Percentiles rank a stretch among this genome's conserved stretches.
Conservation (phyloP, 352 stramenopile species). For the Phytophthora fragariae region DNA sequence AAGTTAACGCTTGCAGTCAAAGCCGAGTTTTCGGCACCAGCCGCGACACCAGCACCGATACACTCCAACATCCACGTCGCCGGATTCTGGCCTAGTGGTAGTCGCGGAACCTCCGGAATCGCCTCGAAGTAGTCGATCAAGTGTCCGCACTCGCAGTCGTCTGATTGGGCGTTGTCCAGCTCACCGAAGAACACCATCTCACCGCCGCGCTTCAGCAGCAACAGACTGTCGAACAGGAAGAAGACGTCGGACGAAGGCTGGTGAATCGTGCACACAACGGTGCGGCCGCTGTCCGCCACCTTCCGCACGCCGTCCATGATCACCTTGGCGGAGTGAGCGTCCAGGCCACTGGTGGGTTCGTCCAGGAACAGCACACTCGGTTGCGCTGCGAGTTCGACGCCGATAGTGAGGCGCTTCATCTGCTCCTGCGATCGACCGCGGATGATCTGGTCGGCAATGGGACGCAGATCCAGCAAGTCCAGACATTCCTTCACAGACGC, state of each 20-base stretch:
- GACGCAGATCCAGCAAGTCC: too few species aligned
- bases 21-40: constrained; percentile 6
- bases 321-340: too few species aligned
- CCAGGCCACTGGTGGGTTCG: too few species aligned
- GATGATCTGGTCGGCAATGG: too few species aligned
- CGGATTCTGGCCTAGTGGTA: constrained; percentile 46
- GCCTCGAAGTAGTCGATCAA: constrained; percentile 53
- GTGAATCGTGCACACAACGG: constrained; percentile 70
- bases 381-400: too few species aligned
- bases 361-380: too few species aligned
- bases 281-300: constrained; percentile 67
- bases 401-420: too few species aligned
- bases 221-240: constrained; percentile 73
- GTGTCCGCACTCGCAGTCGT: constrained; percentile 17
- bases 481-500: too few species aligned
- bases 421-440: too few species aligned
- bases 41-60: constrained; percentile 44
- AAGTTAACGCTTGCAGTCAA: constrained; percentile 22
- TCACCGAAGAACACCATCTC: constrained; percentile 66
- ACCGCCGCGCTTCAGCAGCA: constrained; percentile 79
- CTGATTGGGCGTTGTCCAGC: constrained; percentile 8
- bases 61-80: constrained; percentile 86
- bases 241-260: constrained; percentile 39
- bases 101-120: constrained; percentile 31
- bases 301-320: constrained; percentile 45